Base-by-base conservation (phyloP, 768 basidiomycete genomes). In the Tricholoma furcatifolium region DNA sequence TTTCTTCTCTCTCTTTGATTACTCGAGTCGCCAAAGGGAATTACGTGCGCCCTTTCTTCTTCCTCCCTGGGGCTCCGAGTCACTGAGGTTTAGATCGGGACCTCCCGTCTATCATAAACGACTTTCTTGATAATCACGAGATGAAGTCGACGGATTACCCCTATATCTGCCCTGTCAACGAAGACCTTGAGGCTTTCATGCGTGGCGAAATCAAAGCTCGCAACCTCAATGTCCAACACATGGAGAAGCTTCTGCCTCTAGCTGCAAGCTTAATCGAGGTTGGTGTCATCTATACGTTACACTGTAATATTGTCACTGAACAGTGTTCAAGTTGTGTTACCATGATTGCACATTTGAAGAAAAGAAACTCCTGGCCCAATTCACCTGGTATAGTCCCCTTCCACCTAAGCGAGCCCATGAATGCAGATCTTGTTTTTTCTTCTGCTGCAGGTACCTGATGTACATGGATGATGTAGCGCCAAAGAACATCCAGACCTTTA, bases 231-330 rank as follows among this genome's bases (percentile, higher is more conserved):
- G 14, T 40, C 31, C n/a, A 15, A 9, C 40, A 35, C 6, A 34
- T 55, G 12, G 50, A 53, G 14, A 44, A 31, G 23, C 55, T 32
- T 23, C 1, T 59, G 30, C 48, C 48, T 35, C 15, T 51, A 2
- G 38, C 53, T 3, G 51, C 58, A 15, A 53, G 54, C 34, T 31
- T 59, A 3, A 45, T 53, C 8, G 54, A 59, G 42, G 58, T 59
- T 23, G 5, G 35, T 32, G 18, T 12, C 41, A 21, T 43, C 15
- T 21, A n/a, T 39, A 10, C 41, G 14, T 6, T 6, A 4, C 14
- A 14, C 6, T 30, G 9, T 4, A 23, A 0, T n/a, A 10, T 15
- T 4, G 9, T 15, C 34, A 7, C 6, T 1, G 4, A 7, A 10
- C 3, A 9, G 15, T 17, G 8, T 14, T 44, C 9, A 8, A 44